Evolutionary conservation across 2,329 filamentous ascomycete genomes (phyloP), one percentile per base, ranked within the genome.

Genomic region (Raffaelea arxii): DNA sequence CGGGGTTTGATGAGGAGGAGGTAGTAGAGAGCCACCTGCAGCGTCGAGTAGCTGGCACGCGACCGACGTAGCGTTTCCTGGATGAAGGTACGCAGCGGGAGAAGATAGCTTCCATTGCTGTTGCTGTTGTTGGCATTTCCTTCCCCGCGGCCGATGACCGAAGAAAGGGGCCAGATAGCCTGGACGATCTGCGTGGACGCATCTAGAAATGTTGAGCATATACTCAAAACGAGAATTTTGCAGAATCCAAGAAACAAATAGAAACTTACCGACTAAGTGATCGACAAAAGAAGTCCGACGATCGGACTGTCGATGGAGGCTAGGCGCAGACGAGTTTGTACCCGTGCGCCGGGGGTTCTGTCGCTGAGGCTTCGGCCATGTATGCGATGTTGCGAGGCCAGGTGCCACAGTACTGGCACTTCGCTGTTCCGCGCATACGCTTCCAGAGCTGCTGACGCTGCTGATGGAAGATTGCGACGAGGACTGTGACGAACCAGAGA

Each of bases 181-280:
- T 96, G 89, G 43, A 98, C 90, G 65, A 97, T 94, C 66, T 95
- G 88, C 46, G 92, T 92, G 45, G 92, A 92, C 57, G 91, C 94
- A 79, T 96, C 91, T 96, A 75, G 46, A 62, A 67, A 40, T 18
- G 42, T 25, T 41, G 21, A n/a, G 37, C 37, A 39, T 38, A 22
- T 30, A 30, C 9, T 30, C 39, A n/a, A 27, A 41, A 43, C 12
- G 3, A 18, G 9, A 37, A 43, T 18, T 21, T 24, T 5, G 12
- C 4, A 25, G 6, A 5, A 44, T 19, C 4, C 11, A 23, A 30
- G 1, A 21, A 21, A 36, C 27, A 25, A 19, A 35, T 1, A 44
- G 25, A 16, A 25, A 63, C 91, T 87, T 88, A 96, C 91, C 91
- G 72, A 96, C 90, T 65, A 96, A 86, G 66, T 83, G 92, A 67